Evolutionary conservation across 2,329 filamentous ascomycete genomes (phyloP), one percentile per base, ranked within the genome.

Genomic region (Colletotrichum australisinense): DNA sequence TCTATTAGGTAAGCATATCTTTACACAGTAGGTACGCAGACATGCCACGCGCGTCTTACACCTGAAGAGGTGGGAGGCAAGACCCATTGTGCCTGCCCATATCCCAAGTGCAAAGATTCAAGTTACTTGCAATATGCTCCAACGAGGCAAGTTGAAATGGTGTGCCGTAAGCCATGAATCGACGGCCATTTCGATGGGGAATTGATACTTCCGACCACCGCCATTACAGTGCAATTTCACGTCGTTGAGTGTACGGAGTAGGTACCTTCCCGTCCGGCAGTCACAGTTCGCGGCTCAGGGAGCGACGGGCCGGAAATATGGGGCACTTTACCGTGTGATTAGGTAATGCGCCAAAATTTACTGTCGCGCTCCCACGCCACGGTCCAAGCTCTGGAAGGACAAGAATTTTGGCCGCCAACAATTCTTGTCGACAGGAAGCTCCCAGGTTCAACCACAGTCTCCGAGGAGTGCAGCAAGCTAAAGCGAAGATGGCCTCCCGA

Each of bases 401-500:
- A 28, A 63, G 62, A 53, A 53, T 55, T 63, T 53, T 35, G 60
- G 60, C 11, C 12, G 19, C 46, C 6, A 16, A 32, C 60, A 46
- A 35, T 53, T 42, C 42, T n/a, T n/a, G 4, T 28, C 24, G 59
- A n/a, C 14, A 49, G 28, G 42, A 22, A 63, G 14, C 16, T 49
- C 9, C 16, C 42, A 11, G 19, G 28, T 49, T 26, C 38, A 30
- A 42, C 59, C 9, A 28, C 19, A 24, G 9, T 19, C 28, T 46
- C 16, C 11, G 30, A 56, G 35, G 60, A 26, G 42, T 12, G 22
- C 32, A 22, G 19, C n/a, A 26, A 16, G 12, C 49, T 16, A 2
- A 63, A 28, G 62, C 1, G 49, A 70, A 60, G 46, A 79, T 79
- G 78, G 74, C 74, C n/a, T 73, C 76, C n/a, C 66, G 76, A 52